phyloP scores from a whole-genome alignment of 257 asterid genomes.

The Fraxinus americana region DNA sequence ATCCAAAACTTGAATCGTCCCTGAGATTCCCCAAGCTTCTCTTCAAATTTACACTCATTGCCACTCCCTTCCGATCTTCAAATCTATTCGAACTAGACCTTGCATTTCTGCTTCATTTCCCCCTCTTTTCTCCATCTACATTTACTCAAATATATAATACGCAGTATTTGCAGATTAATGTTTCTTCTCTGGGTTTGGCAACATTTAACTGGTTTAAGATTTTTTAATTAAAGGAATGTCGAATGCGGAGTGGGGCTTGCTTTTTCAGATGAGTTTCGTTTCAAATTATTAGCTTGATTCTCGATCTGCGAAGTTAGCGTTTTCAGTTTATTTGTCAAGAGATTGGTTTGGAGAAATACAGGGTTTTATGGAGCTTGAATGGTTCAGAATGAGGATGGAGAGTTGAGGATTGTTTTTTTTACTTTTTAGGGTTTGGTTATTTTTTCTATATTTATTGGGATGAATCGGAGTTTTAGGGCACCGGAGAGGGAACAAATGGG shows the following conservation, averaged over 20 bases:
- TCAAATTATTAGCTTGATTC: constrained; percentile 29
- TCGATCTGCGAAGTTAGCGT: constrained; percentile 46
- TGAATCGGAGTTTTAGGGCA: constrained; percentile 91
- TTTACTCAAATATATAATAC: background rate
- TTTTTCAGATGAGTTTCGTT: constrained; percentile 44
- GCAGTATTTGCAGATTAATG: background rate
- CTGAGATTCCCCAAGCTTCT: background rate
- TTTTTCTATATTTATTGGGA: constrained; percentile 31
- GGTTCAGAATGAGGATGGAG: constrained; percentile 28
- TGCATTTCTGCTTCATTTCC: constrained; percentile 15
- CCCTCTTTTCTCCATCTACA: background rate
- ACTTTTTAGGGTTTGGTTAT: constrained; percentile 15
- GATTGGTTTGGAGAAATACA: constrained; percentile 10
- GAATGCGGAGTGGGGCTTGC: constrained; percentile 30
- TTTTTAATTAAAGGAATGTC: constrained; percentile 11
- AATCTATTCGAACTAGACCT: background rate
- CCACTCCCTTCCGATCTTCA: constrained; percentile 7
- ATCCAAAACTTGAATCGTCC: background rate
- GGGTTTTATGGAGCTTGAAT: constrained; percentile 41
- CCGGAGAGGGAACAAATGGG: constrained; percentile 68
- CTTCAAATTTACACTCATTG: background rate
- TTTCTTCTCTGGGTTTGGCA: constrained; percentile 16
- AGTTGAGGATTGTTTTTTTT: constrained; percentile 31
- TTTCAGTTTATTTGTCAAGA: constrained; percentile 23
- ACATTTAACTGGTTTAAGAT: constrained; percentile 4